These are phyloP conservation scores for Firmiana major DNA, from an alignment of 345 rosid genomes.

Conservation along the genomic window DNA sequence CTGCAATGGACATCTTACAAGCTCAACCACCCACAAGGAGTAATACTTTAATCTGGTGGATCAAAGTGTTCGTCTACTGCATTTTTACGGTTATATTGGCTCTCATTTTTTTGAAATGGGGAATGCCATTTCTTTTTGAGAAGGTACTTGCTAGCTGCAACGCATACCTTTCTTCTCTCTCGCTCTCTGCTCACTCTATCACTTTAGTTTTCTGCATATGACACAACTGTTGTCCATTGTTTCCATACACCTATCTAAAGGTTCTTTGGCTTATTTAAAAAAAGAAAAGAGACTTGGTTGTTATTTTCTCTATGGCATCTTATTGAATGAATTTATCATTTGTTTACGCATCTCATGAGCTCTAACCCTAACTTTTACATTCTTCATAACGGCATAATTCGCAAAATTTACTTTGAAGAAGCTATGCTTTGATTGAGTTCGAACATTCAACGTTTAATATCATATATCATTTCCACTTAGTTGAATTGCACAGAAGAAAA, in stretches of 20 bases:
- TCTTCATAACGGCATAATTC: neutral
- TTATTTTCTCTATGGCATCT: neutral
- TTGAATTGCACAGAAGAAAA: neutral
- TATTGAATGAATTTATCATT: neutral
- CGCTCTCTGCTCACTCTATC: neutral
- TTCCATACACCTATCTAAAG: neutral
- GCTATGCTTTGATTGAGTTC: neutral
- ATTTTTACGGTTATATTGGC: conserved; percentile 22
- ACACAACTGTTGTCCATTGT: neutral
- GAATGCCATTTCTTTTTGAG: conserved; percentile 66
- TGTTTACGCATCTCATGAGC: neutral
- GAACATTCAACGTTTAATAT: neutral
- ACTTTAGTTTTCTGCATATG: neutral
- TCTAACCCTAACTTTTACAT: neutral
- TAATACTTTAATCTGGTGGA: conserved; percentile 56
- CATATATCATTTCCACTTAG: neutral
- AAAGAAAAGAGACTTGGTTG: neutral
- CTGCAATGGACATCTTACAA: conserved; percentile 29
- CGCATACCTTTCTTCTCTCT: neutral
- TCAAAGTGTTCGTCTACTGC: conserved; percentile 40
- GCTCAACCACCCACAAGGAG: conserved; percentile 26
- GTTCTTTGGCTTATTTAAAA: neutral
- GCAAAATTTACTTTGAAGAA: neutral
- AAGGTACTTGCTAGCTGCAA: conserved; percentile 43
- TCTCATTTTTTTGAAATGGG: conserved; percentile 74